Evolutionary conservation across 1,284 basidiomycete species (phyloP), one percentile per base, ranked within the genome.

Genomic region (Papiliotrema fonsecae): DNA sequence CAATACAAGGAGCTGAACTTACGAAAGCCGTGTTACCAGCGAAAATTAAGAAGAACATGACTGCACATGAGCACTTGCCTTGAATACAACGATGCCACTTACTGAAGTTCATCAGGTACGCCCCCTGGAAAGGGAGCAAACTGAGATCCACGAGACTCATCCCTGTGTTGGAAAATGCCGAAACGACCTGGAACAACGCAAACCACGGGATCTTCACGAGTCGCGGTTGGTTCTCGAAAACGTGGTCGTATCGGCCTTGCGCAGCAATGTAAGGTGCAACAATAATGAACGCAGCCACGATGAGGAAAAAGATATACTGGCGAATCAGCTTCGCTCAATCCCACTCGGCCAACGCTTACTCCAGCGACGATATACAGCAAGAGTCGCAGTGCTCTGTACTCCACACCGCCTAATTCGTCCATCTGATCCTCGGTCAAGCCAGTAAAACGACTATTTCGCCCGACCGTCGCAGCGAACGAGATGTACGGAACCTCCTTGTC

Each of bases 21-120:
- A 91, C 88, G 64, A 88, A 94, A 36, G 82, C 86, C 25, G 92
- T 96, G 65, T 97, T 97, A 6, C 93, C 93, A 41, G 88, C 88
- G 39, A 97, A 70, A 55, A 97, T 83, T 68, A 91, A 76, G 36
- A 90, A 70, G 6, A 70, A 69, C 35, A 77, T 58, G 31, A 72
- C 66, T 44, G 19, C 6, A 10, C 16, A 22, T 31, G n/a, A 44
- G 30, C 28, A 11, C 28, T 11, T 16, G 6, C 11, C 42, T 7
- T 19, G 22, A 14, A 32, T 37, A 10, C 24, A 13, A 1, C 25
- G 18, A 21, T 13, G 6, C n/a, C 4, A 55, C 64, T 50, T 43
- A 71, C 75, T 70, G 24, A 87, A 57, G 35, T 90, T 81, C 80
- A 91, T 83, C 7, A 84, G 81, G 69, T 92, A 96, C 18, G 89